Base-by-base conservation (phyloP, 768 basidiomycete species). In the Mycena kentingensis region DNA sequence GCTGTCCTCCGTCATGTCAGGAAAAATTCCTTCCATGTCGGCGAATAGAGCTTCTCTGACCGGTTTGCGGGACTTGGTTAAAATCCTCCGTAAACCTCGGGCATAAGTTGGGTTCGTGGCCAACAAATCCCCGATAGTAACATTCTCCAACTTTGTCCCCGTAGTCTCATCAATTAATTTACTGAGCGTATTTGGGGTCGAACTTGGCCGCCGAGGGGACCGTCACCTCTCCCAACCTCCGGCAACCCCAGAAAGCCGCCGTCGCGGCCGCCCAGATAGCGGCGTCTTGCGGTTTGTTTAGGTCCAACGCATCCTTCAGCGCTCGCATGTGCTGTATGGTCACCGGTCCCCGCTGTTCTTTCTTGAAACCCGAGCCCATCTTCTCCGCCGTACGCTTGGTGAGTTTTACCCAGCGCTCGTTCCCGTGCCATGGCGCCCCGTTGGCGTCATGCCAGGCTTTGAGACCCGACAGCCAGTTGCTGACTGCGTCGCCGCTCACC, bases 371-470 rank as follows among this genome's bases (percentile, higher is more conserved):
- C 15, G 18, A 46, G 35, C 24, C 55, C 44, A 1, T 36, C 38
- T 22, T 44, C 18, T 18, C 46, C 50, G 29, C 45, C 46, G 2
- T 45, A 21, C 37, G 24, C 37, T 46, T 26, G 46, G 12, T 31
- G 24, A 2, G 39, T 38, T 6, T 24, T 26, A 51, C 21, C 43
- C 31, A 38, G 5, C 31, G 11, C 12, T 32, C 38, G 29, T 48
- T 32, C 15, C 53, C 54, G 34, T 55, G 35, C 54, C 54, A 55
- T 4, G 39, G 29, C 2, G 54, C 54, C 18, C 26, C 19, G 44
- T 51, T 45, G n/a, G 27, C 31, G 2, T 43, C 7, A 26, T 55
- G 54, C 54, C 54, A 55, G 2, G 37, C 24, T 2, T 32, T 29
- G 3, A 55, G 26, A 5, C 44, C 51, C 21, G n/a, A 46, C 22